Percentiles rank a stretch among this genome's conserved stretches.
phyloP scores from a whole-genome alignment of 805 yeast genomes.

The Hanseniaspora valbyensis region DNA sequence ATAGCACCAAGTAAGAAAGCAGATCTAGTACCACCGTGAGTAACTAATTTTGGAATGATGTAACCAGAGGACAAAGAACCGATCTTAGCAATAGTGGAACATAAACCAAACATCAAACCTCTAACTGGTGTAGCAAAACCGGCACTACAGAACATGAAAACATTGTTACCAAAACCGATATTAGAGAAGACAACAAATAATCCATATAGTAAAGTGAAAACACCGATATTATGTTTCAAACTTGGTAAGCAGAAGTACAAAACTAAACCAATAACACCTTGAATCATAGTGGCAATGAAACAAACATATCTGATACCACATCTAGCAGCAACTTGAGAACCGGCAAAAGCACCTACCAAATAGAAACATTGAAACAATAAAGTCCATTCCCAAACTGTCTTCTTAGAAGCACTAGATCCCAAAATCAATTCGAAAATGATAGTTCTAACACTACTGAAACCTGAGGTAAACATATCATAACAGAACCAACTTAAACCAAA shows the following conservation, averaged over 20 bases:
- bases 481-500: slow-evolving; percentile 80
- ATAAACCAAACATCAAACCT: slow-evolving; percentile 82
- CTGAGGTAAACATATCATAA: slow-evolving; percentile 78
- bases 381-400: slow-evolving; percentile 82
- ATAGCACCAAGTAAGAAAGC: slow-evolving; percentile 24
- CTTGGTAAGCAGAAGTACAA: slow-evolving; percentile 62
- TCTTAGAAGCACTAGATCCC: slow-evolving; percentile 44
- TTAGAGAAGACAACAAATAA: slow-evolving; percentile 80
- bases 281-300: slow-evolving; percentile 53
- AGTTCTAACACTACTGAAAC: slow-evolving; percentile 76
- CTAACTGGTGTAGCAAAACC: slow-evolving; percentile 78
- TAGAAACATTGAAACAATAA: slow-evolving; percentile 79
- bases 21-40: slow-evolving; percentile 44
- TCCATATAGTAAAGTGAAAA: slow-evolving; percentile 78
- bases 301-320: slow-evolving; percentile 79
- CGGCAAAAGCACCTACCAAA: slow-evolving; percentile 79
- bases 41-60: slow-evolving; percentile 71
- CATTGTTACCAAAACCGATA: slow-evolving; percentile 77
- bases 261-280: slow-evolving; percentile 68
- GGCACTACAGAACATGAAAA: slow-evolving; percentile 78
- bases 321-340: slow-evolving; percentile 77
- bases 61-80: slow-evolving; percentile 90
- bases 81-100: slow-evolving; percentile 82
- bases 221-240: slow-evolving; percentile 55
- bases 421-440: slow-evolving; percentile 52